A percentile compares a stretch with the other conserved stretches of the same genome.
phyloP scores from a whole-genome alignment of 768 basidiomycete species.

The Xerocomellus chrysenteron region DNA sequence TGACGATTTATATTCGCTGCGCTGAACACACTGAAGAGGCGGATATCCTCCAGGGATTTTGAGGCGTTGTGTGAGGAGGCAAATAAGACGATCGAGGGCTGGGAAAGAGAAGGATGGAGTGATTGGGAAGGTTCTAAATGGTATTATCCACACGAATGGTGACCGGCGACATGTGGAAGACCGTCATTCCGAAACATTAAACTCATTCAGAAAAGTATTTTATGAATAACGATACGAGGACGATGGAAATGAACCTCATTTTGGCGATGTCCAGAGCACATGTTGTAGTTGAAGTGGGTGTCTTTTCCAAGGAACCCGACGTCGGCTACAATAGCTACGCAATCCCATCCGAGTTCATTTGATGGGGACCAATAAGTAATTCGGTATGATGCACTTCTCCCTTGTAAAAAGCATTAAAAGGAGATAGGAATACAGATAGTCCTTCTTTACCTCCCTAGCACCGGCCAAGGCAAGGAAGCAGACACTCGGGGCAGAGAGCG shows the following conservation, averaged over 20 bases:
- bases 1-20: constrained; percentile 71
- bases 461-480: no score
- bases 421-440: no score
- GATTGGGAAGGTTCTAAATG: neutral
- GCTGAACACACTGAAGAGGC: constrained; percentile 61
- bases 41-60: constrained; percentile 63
- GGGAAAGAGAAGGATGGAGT: constrained; percentile 24
- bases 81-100: constrained; percentile 40
- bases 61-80: constrained; percentile 59
- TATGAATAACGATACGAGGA: neutral
- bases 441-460: no score
- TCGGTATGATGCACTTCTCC: no score
- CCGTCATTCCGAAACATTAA: neutral
- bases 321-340: neutral
- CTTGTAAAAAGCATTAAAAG: no score
- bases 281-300: neutral
- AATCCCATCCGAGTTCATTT: no score
- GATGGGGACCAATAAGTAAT: no score
- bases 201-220: no score
- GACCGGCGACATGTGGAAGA: neutral
- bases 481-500: no score
- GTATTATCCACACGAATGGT: neutral
- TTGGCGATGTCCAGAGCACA: neutral
- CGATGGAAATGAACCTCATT: neutral
- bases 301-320: neutral